phyloP scores from a whole-genome alignment of 768 basidiomycete genomes.

The Pilatotrama ljubarskyi region DNA sequence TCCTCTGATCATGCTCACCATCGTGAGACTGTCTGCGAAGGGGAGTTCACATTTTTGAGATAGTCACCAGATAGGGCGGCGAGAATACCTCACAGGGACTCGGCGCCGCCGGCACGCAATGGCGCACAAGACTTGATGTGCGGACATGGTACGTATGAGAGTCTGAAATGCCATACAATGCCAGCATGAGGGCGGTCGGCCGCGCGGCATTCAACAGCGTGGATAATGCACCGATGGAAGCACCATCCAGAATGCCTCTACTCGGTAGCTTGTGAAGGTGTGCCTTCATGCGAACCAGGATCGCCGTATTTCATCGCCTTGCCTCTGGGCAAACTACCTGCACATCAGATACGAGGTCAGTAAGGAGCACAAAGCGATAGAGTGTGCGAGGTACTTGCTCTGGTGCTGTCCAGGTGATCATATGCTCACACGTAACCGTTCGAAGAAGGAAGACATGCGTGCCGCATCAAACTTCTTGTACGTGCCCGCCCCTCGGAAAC shows the following conservation, averaged over 20 bases:
- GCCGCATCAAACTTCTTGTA: not conserved
- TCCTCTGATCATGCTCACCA: not conserved
- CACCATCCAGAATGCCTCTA: not conserved
- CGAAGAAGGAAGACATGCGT: not conserved
- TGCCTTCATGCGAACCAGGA: not conserved
- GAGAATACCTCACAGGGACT: not conserved
- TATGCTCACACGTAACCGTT: too few relatives aligned
- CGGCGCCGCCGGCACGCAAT: not conserved
- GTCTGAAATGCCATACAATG: not conserved
- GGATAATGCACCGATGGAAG: not conserved
- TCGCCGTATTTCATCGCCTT: too few relatives aligned
- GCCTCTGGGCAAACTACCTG: too few relatives aligned
- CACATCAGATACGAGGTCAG: too few relatives aligned
- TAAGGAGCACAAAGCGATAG: not conserved
- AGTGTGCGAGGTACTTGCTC: too few relatives aligned
- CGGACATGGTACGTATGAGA: not conserved
- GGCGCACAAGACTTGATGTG: too few relatives aligned
- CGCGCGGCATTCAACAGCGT: not conserved
- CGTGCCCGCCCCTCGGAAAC: not conserved
- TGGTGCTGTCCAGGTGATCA: too few relatives aligned
- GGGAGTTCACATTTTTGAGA: not conserved
- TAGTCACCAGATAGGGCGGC: too few relatives aligned
- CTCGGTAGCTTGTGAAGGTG: not conserved
- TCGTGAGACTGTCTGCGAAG: not conserved
- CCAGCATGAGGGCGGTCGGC: not conserved